Conservation (phyloP, 2,329 filamentous ascomycete genomes). For the Colletotrichum brevisporum region DNA sequence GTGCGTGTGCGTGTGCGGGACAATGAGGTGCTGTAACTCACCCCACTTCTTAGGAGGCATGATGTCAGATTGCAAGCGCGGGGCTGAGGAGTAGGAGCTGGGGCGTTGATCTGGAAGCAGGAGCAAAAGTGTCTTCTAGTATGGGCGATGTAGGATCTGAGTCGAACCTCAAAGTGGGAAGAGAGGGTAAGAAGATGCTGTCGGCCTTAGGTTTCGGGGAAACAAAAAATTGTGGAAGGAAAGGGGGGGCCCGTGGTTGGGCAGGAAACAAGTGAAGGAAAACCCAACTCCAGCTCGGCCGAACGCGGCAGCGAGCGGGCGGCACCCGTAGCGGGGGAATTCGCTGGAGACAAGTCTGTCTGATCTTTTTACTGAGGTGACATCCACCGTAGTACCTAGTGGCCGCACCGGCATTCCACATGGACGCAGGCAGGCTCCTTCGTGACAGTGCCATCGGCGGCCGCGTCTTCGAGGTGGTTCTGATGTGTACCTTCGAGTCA, state of each 20-base stretch:
- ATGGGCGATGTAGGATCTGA: slow-evolving; percentile 1
- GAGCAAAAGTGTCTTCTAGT: background rate
- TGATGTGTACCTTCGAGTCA: no score
- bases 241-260: slow-evolving; percentile 38
- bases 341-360: slow-evolving; percentile 22
- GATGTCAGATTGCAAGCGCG: slow-evolving; percentile 48
- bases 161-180: background rate
- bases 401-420: slow-evolving; percentile 1
- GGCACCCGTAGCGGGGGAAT: slow-evolving; percentile 24
- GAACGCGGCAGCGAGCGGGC: slow-evolving; percentile 31
- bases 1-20: slow-evolving; percentile 36
- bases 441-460: no score
- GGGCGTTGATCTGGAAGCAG: background rate
- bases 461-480: no score
- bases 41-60: slow-evolving; percentile 62
- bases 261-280: slow-evolving; percentile 34
- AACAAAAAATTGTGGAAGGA: slow-evolving; percentile 33
- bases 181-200: background rate
- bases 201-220: slow-evolving; percentile 27
- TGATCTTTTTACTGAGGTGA: slow-evolving; percentile 6
- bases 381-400: slow-evolving; percentile 5
- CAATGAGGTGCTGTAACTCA: slow-evolving; percentile 48
- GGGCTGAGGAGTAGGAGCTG: slow-evolving; percentile 11
- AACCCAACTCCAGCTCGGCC: slow-evolving; percentile 29
- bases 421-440: background rate